Base-by-base conservation (phyloP, 441 rosid genomes). In the Adansonia madagascariensis region DNA sequence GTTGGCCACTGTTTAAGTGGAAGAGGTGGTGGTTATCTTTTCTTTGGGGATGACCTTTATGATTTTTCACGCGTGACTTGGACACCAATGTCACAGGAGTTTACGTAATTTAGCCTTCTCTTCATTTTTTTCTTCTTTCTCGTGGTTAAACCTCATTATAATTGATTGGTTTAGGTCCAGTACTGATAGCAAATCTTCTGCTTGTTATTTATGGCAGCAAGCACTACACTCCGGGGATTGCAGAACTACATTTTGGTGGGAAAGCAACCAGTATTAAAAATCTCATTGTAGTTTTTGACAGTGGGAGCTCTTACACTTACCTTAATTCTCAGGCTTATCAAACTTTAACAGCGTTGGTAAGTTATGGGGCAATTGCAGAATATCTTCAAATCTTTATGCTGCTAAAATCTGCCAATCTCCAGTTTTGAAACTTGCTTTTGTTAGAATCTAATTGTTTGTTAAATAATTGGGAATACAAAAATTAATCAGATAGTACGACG, bases 1-100 rank as follows among this genome's bases (percentile, higher is more conserved):
- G 76, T 96, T 14, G 99, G 97, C 43, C 98, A 96, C 81, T 96
- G 98, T 83, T 78, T 96, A 50, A 96, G 98, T 41, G 85, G 91
- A 52, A 82, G 82, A 14, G 95, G 97, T 7, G 99, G 98, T 73
- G 99, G 98, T 55, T 88, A 82, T 79, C 93, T 96, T 83, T 94
- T 94, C 90, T 94, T 96, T 59, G 99, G 99, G 0, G 88, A 91
- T 46, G 92, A 85, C 71, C 87, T 91, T 82, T 92, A 89, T 72
- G 97, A 91, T 77, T 82, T 89, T 74, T 86, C 93, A 74, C 82
- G 79, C 4, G 82, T 94, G 31, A 71, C 83, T 62, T 96, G 99
- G 99, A 85, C 89, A 75, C 75, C 91, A 4, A 86, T 96, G 97
- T 87, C 97, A 18, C 84, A 78, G 20, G 87, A 91, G 46, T 72